Evolutionary conservation across 306 rosid genomes (phyloP).

Genomic region (Malus orientalis): DNA sequence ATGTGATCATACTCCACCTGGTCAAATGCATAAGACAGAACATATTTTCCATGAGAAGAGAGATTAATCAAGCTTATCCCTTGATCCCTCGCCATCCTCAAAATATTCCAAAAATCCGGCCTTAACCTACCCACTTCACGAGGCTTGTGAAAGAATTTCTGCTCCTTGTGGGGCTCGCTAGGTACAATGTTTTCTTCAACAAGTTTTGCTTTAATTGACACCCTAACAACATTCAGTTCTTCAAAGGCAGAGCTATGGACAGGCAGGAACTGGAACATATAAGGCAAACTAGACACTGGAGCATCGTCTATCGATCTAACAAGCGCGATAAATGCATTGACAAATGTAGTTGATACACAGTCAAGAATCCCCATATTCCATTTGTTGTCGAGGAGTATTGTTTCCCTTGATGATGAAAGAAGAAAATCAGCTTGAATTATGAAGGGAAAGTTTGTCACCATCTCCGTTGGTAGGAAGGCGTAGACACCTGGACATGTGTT

Average conservation of each 20-base stretch:
- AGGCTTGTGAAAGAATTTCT: slow-evolving; percentile 57
- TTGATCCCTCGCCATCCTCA: slow-evolving; percentile 28
- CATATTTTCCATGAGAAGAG: slow-evolving; percentile 48
- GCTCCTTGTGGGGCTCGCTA: slow-evolving; percentile 36
- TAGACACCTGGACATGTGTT: slow-evolving; percentile 44
- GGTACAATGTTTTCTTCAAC: slow-evolving; percentile 43
- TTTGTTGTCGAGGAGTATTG: slow-evolving; percentile 51
- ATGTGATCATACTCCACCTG: slow-evolving; percentile 23
- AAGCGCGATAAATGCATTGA: slow-evolving; percentile 48
- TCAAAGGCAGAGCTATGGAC: slow-evolving; percentile 25
- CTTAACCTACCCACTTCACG: slow-evolving; percentile 48
- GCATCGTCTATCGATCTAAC: slow-evolving; percentile 23
- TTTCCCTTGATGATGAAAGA: slow-evolving; percentile 64
- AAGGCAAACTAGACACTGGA: slow-evolving; percentile 33
- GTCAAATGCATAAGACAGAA: slow-evolving; percentile 50
- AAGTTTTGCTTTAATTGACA: slow-evolving; percentile 33
- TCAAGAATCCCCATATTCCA: slow-evolving; percentile 79
- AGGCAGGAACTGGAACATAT: slow-evolving; percentile 48
- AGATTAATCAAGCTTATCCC: slow-evolving; percentile 36
- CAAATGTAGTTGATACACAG: slow-evolving; percentile 49
- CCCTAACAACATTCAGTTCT: slow-evolving; percentile 41
- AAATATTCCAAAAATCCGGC: slow-evolving; percentile 53
- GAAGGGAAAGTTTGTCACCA: slow-evolving; percentile 67
- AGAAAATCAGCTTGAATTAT: slow-evolving; percentile 70
- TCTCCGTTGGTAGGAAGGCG: slow-evolving; percentile 70